Base-by-base conservation (phyloP, 2,329 filamentous ascomycete species). In the Claviceps humidiphila region DNA sequence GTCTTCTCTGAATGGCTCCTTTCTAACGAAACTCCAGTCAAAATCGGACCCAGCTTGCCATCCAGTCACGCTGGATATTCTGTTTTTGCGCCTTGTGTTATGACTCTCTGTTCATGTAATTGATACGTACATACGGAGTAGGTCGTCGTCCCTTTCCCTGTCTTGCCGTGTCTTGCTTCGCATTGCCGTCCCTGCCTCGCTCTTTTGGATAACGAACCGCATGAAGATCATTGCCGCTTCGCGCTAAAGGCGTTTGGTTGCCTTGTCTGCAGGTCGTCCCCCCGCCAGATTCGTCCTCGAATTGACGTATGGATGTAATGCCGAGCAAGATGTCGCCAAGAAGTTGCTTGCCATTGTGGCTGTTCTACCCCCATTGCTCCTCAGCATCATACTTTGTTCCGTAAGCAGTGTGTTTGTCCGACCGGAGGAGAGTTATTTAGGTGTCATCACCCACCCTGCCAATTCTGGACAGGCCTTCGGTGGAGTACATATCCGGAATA, bases 11-110 rank as follows among this genome's bases (percentile, higher is more conserved):
- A 54, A 40, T 51, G 50, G 46, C 37, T n/a, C 42, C 20, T 24
- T 41, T 14, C 30, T 13, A 37, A 45, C 48, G 42, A 39, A 39
- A 34, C 37, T 41, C 53, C 53, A 54, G 50, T 47, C 46, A 41
- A 46, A 34, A 41, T 16, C 53, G 41, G 50, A 39, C 39, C 38
- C 38, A 46, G 49, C 42, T 24, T 20, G 45, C 11, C 45, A 9
- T 47, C 45, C 16, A 22, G 47, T 50, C 34, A 50, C 45, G 16
- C 30, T 34, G 30, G 30, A 34, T 34, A 34, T 34, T 34, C 30
- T 34, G 30, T 34, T 34, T 34, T 34, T 34, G 8, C 30, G 30
- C 8, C 8, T 34, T 34, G 30, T 34, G 30, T 11, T 34, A 9
- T 34, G 30, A 3, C 30, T 34, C 1, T 34, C 30, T 34, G 30